Conservation (phyloP, 148 eudicot genomes). For the Camellia japonica region DNA sequence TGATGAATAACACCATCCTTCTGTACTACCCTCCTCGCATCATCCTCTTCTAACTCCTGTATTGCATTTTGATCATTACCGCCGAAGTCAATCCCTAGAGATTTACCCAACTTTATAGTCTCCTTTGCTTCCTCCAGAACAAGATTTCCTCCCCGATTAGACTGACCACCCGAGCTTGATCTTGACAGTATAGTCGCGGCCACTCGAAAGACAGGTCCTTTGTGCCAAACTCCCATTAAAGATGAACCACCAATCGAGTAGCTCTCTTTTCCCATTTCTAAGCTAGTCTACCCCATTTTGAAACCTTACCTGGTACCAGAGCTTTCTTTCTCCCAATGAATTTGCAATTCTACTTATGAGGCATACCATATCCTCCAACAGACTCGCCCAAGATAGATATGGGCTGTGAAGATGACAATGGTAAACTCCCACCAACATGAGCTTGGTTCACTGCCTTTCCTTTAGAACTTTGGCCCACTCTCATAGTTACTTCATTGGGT, state of each 20-base stretch:
- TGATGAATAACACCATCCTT: too few species aligned
- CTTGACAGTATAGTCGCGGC: not conserved
- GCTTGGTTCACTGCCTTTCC: too few species aligned
- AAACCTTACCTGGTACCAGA: not conserved
- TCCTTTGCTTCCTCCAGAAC: not conserved
- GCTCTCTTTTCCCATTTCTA: not conserved
- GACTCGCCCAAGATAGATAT: too few species aligned
- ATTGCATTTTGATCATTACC: too few species aligned
- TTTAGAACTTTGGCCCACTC: too few species aligned
- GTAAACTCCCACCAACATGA: not conserved
- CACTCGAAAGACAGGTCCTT: not conserved
- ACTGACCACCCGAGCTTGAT: not conserved
- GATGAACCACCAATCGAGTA: not conserved
- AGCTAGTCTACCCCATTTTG: not conserved
- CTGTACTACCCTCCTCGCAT: too few species aligned
- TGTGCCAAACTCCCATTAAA: not conserved
- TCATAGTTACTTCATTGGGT: too few species aligned
- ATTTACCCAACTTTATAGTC: not conserved
- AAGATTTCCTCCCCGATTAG: not conserved
- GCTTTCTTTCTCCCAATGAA: not conserved
- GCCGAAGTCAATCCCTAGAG: too few species aligned
- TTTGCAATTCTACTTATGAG: too few species aligned
- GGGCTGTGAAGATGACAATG: not conserved
- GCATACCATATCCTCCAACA: too few species aligned
- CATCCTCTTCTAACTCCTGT: too few species aligned